Evolutionary conservation across 2,329 filamentous ascomycete species (phyloP).

Genomic region (Metarhizium guizhouense): DNA sequence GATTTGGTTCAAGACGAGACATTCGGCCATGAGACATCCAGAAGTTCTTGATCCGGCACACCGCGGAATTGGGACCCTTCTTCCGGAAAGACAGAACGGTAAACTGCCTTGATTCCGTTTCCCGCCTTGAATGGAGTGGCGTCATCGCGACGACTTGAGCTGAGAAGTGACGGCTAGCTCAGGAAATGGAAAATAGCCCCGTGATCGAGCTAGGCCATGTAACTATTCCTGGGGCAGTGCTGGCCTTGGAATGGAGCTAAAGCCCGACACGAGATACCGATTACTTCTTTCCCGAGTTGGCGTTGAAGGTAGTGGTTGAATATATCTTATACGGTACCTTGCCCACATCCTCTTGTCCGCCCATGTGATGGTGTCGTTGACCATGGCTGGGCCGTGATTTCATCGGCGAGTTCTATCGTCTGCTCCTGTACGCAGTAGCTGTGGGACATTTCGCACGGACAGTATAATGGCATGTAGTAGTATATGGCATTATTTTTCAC

Average conservation of each 20-base stretch:
- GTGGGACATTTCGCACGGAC: not conserved
- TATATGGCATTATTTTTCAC: no score
- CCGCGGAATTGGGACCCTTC: not conserved
- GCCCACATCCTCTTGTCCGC: no score
- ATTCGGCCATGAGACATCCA: not conserved
- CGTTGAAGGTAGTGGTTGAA: not conserved
- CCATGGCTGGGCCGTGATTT: not conserved
- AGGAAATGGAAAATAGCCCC: not conserved
- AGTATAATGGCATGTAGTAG: not conserved
- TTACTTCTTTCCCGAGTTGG: not conserved
- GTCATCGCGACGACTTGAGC: not conserved
- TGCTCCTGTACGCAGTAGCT: not conserved
- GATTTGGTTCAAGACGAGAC: not conserved
- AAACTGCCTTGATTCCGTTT: not conserved
- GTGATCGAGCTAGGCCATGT: not conserved
- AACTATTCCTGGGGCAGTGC: not conserved
- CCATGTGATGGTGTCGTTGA: not conserved
- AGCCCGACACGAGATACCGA: not conserved
- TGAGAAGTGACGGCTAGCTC: not conserved
- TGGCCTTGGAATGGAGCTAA: not conserved
- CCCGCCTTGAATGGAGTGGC: not conserved
- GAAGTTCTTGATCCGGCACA: not conserved
- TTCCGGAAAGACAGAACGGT: not conserved
- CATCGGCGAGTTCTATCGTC: not conserved
- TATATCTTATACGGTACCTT: no score